Percentiles rank a stretch among this genome's conserved stretches.
Evolutionary conservation across 345 rosid species (phyloP).

Genomic region (Euphorbia pulcherrima): DNA sequence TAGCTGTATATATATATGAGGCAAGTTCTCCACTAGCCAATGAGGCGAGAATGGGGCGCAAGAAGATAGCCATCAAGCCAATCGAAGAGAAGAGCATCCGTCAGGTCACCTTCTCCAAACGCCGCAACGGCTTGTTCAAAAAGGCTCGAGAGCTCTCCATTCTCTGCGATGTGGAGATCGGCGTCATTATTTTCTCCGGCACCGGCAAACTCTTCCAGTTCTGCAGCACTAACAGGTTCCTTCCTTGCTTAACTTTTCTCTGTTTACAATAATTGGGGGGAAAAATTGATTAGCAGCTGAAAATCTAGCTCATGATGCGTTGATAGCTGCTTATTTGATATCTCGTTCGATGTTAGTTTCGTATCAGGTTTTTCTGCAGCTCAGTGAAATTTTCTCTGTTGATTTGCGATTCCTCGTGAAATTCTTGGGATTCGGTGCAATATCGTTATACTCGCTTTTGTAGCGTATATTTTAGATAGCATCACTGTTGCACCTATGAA

Average conservation of each 20-base stretch:
- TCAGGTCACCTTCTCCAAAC: constrained; percentile 63
- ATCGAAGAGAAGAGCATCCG: constrained; percentile 62
- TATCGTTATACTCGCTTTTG: too few species aligned
- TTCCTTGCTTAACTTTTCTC: not conserved
- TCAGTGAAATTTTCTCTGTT: not conserved
- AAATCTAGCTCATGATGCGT: too few species aligned
- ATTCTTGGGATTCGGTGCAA: not conserved
- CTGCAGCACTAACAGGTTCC: constrained; percentile 43
- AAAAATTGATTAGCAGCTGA: too few species aligned
- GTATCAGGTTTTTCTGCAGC: not conserved
- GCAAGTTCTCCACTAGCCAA: not conserved
- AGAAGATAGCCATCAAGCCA: constrained; percentile 56
- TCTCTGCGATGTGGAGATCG: constrained; percentile 64
- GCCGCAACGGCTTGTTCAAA: constrained; percentile 61
- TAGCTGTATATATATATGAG: not conserved
- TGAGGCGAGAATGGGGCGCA: constrained; percentile 32
- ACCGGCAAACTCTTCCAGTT: constrained; percentile 48
- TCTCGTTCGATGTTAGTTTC: not conserved
- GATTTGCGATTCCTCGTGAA: too few species aligned
- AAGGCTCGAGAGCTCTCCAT: constrained; percentile 64
- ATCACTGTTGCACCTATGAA: not conserved
- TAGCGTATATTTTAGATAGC: too few species aligned
- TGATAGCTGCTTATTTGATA: not conserved
- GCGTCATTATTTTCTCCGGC: constrained; percentile 51
- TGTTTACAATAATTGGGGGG: not conserved